Conservation (phyloP, 768 basidiomycete species). For the Pisolithus albus region DNA sequence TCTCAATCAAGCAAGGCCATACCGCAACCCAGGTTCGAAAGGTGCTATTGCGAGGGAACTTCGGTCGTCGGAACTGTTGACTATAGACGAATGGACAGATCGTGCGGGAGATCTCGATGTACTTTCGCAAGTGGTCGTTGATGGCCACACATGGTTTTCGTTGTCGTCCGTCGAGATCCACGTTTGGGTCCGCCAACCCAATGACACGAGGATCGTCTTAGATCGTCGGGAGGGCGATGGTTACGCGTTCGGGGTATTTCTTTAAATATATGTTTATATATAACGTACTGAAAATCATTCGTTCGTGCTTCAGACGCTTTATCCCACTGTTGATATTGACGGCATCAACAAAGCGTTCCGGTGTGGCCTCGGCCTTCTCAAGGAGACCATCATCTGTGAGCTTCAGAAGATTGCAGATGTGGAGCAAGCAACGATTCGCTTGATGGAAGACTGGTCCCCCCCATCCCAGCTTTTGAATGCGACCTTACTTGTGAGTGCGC, state of each 20-base stretch:
- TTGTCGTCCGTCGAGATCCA: neutral
- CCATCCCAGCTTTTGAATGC: too few relatives aligned
- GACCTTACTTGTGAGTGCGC: too few relatives aligned
- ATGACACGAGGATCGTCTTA: neutral
- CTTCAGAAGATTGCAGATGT: too few relatives aligned
- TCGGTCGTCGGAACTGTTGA: neutral
- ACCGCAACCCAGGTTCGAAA: neutral
- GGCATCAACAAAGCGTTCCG: neutral
- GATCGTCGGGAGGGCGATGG: neutral
- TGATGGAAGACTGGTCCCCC: too few relatives aligned
- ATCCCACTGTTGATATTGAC: neutral
- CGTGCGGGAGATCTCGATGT: neutral
- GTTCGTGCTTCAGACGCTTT: neutral
- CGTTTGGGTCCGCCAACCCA: neutral
- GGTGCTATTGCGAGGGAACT: neutral
- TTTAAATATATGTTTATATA: neutral
- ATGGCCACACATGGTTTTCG: neutral
- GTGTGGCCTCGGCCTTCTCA: neutral
- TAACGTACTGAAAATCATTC: neutral
- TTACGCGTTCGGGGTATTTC: neutral
- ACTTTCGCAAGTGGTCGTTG: neutral
- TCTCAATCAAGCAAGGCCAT: neutral
- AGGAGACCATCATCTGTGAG: neutral
- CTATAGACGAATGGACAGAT: neutral
- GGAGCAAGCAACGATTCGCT: too few relatives aligned